Evolutionary conservation across 345 rosid genomes (phyloP).

Genomic region (Eucalyptus guilfoylei): DNA sequence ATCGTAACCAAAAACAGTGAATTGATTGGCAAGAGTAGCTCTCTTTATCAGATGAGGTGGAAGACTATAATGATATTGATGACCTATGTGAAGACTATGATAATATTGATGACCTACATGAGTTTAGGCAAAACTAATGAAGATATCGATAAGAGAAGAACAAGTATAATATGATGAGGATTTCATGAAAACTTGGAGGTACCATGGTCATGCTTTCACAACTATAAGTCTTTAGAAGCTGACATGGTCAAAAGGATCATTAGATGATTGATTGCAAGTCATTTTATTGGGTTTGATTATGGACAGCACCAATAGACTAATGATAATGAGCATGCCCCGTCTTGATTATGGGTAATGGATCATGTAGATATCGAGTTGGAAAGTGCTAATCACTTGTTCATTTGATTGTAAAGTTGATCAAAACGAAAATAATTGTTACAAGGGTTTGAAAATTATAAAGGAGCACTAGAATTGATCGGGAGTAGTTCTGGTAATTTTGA

Average conservation of each 20-base stretch:
- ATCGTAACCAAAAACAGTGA: background rate
- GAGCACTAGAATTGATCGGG: background rate
- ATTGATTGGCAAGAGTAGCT: background rate
- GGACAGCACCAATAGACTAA: background rate
- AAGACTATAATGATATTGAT: background rate
- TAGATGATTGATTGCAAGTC: background rate
- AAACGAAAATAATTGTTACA: background rate
- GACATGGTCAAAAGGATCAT: background rate
- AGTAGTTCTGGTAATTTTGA: background rate
- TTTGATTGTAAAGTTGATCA: background rate
- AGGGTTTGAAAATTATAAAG: background rate
- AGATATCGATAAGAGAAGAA: background rate
- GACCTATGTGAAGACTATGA: background rate
- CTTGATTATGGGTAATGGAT: background rate
- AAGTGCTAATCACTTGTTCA: background rate
- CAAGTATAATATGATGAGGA: background rate
- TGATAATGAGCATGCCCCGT: background rate
- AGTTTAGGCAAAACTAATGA: background rate
- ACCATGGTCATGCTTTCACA: background rate
- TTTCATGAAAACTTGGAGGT: background rate
- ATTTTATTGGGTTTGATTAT: background rate
- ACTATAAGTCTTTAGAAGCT: background rate
- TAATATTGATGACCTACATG: background rate
- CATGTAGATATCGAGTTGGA: background rate
- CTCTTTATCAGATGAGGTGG: background rate